A percentile compares a stretch with the other conserved stretches of the same genome.
Conservation (phyloP, 495 filamentous ascomycete species). For the Staphylotrichum longicolle region DNA sequence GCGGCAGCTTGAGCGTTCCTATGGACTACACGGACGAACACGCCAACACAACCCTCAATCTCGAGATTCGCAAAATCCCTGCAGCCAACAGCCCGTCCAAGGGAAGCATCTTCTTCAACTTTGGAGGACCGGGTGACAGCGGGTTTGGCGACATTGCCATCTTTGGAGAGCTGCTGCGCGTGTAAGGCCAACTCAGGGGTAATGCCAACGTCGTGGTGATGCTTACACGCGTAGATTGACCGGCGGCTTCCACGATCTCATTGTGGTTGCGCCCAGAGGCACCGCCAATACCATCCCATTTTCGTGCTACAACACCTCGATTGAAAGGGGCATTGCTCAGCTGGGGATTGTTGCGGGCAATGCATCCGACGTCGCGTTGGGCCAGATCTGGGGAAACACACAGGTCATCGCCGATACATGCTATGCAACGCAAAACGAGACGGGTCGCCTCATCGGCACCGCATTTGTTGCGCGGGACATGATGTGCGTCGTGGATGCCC, state of each 20-base stretch:
- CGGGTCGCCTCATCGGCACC: constrained; percentile 33
- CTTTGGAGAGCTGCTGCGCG: constrained; percentile 10
- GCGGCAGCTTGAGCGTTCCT: neutral
- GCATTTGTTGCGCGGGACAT: constrained; percentile 44
- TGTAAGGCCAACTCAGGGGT: constrained; percentile 17
- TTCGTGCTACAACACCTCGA: constrained; percentile 33
- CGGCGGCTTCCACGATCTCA: constrained; percentile 41
- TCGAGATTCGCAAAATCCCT: neutral
- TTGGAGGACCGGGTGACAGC: constrained; percentile 44
- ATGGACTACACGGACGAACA: neutral
- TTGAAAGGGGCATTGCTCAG: neutral
- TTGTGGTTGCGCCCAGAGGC: constrained; percentile 44
- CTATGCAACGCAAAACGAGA: constrained; percentile 18
- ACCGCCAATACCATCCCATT: constrained; percentile 41
- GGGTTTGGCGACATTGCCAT: constrained; percentile 6
- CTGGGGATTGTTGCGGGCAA: neutral
- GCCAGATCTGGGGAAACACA: neutral
- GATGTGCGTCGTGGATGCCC: constrained; percentile 44
- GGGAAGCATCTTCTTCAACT: constrained; percentile 48
- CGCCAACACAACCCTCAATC: neutral
- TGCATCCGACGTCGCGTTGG: constrained; percentile 6
- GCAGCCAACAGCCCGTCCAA: constrained; percentile 18
- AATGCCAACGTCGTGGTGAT: neutral
- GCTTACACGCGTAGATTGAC: constrained; percentile 6
- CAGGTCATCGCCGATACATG: constrained; percentile 19